Base-by-base conservation (phyloP, 768 basidiomycete species). In the Filobasidium wieringae region DNA sequence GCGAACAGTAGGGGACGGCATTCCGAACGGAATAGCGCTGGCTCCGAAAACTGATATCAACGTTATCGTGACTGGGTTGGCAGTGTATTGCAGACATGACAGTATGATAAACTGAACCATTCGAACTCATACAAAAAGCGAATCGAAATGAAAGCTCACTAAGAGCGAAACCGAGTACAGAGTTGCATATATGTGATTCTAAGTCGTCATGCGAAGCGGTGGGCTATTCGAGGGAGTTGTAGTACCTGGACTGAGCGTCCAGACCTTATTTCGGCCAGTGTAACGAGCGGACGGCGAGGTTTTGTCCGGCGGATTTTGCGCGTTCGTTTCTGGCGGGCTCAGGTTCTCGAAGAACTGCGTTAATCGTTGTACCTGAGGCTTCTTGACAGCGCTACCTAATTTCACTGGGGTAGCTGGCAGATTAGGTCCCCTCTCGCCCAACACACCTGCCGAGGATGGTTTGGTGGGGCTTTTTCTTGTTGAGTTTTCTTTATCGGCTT, bases 341-440 rank as follows among this genome's bases (percentile, higher is more conserved):
- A 47, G n/a, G n/a, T 57, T 57, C 26, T 57, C 56, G 36, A 57
- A 57, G 39, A 57, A 57, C 27, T 57, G 34, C 31, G 50, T 45
- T 27, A 57, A 29, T 29, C 51, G 56, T 37, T 51, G 50, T 24
- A 57, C 56, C 32, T 39, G 36, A 9, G 56, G 56, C 11, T 36
- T 17, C 49, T 50, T 51, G 11, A 17, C 33, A 24, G 47, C 33
- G 30, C 30, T 15, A 1, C 26, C 29, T 29, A 27, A 1, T 17
- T 54, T 54, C 24, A 51, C 36, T 12, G 34, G 22, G 15, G 31
- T 19, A 11, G 47, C 8, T n/a, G 39, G 8, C 34, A 30, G 56
- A 39, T 50, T 57, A 17, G 56, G 50, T 7, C 56, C 47, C n/a
- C 51, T 57, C 4, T 47, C 49, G 11, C 36, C 26, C 33, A 50